Evolutionary conservation across 2,329 filamentous ascomycete genomes (phyloP).

Genomic region (Colletotrichum cordylinicola): DNA sequence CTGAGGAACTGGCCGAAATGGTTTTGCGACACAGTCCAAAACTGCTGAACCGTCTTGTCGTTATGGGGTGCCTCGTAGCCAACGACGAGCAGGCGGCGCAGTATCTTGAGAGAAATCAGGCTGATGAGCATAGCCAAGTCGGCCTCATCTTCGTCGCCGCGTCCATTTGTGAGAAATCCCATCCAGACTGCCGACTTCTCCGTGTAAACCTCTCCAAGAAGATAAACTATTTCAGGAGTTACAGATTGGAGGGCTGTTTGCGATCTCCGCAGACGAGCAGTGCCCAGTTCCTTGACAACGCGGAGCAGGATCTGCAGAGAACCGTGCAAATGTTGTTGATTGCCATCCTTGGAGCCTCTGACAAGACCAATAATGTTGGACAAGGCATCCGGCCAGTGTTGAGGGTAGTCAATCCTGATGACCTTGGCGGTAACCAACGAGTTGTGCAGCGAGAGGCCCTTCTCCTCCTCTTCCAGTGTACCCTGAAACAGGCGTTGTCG

Average conservation of each 20-base stretch:
- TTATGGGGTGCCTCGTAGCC: conserved; percentile 86
- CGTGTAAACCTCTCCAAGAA: conserved; percentile 80
- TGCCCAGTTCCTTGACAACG: conserved; percentile 89
- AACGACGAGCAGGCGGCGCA: conserved; percentile 78
- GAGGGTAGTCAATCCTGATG: conserved; percentile 85
- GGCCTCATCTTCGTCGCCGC: conserved; percentile 63
- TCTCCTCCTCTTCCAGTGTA: conserved; percentile 78
- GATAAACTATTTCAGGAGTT: conserved; percentile 82
- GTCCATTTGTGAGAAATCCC: conserved; percentile 60
- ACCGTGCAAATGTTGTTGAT: conserved; percentile 72
- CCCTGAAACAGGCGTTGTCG: conserved; percentile 77
- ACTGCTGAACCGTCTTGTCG: conserved; percentile 75
- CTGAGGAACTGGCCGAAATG: conserved; percentile 80
- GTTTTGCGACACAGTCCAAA: conserved; percentile 80
- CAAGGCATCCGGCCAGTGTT: conserved; percentile 77
- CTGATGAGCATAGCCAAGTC: conserved; percentile 77
- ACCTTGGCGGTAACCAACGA: conserved; percentile 88
- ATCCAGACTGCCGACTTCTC: conserved; percentile 76
- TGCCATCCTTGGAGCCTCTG: conserved; percentile 60
- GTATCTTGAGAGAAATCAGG: conserved; percentile 76
- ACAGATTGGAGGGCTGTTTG: conserved; percentile 79
- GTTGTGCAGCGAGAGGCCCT: conserved; percentile 83
- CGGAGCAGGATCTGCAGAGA: conserved; percentile 80
- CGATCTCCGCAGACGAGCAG: conserved; percentile 76
- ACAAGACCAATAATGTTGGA: conserved; percentile 68